Conservation (phyloP, 2,329 filamentous ascomycete genomes). For the Acarospora socialis region DNA sequence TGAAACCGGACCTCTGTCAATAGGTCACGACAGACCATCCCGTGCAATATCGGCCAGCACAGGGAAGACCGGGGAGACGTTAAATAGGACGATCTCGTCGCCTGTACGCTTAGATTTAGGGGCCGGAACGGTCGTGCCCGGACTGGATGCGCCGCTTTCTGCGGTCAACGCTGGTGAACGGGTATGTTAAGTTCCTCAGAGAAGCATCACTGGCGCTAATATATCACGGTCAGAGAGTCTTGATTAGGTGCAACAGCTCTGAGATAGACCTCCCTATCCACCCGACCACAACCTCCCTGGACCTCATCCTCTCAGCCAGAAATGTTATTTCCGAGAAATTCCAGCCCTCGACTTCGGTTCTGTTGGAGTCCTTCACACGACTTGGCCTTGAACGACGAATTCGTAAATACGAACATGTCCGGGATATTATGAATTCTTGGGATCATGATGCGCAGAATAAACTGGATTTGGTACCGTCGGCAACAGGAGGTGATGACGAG, state of each 20-base stretch:
- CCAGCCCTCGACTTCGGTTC: slow-evolving; percentile 49
- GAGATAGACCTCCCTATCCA: slow-evolving; percentile 58
- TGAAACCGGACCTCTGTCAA: no score
- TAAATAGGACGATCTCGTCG: slow-evolving; percentile 16
- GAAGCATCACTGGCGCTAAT: no score
- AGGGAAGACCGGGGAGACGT: slow-evolving; percentile 7
- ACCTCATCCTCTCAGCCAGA: slow-evolving; percentile 56
- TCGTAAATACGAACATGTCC: slow-evolving; percentile 71
- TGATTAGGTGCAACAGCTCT: slow-evolving; percentile 56
- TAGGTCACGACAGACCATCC: no score
- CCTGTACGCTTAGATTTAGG: slow-evolving; percentile 12
- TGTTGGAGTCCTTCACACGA: slow-evolving; percentile 62
- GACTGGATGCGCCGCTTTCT: slow-evolving; percentile 62
- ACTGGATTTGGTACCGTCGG: slow-evolving; percentile 50
- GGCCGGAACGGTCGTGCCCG: slow-evolving; percentile 26
- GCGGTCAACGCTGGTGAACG: slow-evolving; percentile 69
- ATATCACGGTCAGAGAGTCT: no score
- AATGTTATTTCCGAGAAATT: slow-evolving; percentile 50
- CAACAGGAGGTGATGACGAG: slow-evolving; percentile 35
- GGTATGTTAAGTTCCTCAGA: no score
- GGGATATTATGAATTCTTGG: slow-evolving; percentile 89
- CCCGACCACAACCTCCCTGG: slow-evolving; percentile 57
- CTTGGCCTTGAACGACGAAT: slow-evolving; percentile 70
- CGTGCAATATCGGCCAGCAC: no score
- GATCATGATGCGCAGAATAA: slow-evolving; percentile 65